These are phyloP conservation scores for Epichloe brachyelytri DNA, from an alignment of 2,329 filamentous ascomycete genomes.

Conservation along the genomic window DNA sequence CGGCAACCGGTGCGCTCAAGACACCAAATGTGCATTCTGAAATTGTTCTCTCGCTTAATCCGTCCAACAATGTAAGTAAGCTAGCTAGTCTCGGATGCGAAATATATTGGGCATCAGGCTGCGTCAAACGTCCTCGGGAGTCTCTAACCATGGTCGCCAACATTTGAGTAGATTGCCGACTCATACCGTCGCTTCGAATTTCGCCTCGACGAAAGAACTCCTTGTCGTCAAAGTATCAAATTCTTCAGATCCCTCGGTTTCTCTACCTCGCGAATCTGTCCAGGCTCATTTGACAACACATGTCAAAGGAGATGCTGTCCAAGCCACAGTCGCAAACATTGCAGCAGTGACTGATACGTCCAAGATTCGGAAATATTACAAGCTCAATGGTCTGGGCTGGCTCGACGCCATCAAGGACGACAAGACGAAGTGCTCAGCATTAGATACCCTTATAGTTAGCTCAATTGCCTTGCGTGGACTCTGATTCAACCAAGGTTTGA, in stretches of 20 bases:
- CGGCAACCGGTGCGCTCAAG: constrained; percentile 48
- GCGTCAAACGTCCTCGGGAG: not conserved
- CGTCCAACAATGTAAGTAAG: constrained; percentile 70
- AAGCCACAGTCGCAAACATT: constrained; percentile 53
- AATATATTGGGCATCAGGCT: not conserved
- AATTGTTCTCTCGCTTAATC: constrained; percentile 66
- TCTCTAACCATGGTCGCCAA: not conserved
- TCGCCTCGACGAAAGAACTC: constrained; percentile 53
- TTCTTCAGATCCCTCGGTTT: constrained; percentile 27
- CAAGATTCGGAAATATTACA: constrained; percentile 76
- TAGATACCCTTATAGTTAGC: constrained; percentile 59
- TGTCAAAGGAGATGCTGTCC: constrained; percentile 46
- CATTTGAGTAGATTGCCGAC: constrained; percentile 61
- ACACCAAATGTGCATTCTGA: constrained; percentile 84
- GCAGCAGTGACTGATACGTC: constrained; percentile 45
- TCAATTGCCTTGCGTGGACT: constrained; percentile 51
- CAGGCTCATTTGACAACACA: constrained; percentile 45
- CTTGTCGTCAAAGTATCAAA: constrained; percentile 68
- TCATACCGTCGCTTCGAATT: constrained; percentile 79
- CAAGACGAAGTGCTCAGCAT: constrained; percentile 33
- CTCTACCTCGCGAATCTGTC: constrained; percentile 31
- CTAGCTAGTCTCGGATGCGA: not conserved
- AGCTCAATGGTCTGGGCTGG: constrained; percentile 52
- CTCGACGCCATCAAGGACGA: constrained; percentile 33
- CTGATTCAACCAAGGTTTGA: constrained; percentile 8